Evolutionary conservation across 225 moss, liverwort and hornwort genomes (phyloP), one percentile per base, ranked within the genome.

Genomic region (Pseudisothecium myosuroides): DNA sequence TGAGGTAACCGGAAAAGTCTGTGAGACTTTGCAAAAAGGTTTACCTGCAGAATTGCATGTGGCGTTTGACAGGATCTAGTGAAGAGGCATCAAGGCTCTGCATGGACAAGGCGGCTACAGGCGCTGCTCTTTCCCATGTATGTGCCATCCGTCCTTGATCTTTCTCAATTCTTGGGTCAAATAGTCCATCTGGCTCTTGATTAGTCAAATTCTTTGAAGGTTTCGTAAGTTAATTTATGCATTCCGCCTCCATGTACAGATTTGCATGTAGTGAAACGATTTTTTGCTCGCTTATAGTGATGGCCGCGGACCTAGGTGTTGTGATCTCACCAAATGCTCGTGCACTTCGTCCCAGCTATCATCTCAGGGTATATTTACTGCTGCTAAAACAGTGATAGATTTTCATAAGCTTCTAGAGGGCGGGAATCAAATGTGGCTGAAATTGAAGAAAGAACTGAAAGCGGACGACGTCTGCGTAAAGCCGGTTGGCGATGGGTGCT

Each of bases 401-500:
- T 13, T 89, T 47, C 80, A 88, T 39, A 83, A 93, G 84, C 90
- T 93, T 86, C 41, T 88, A 81, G 81, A 86, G 63, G 59, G 75
- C 22, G 87, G 82, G 66, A 85, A 89, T 87, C 69, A 80, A 86
- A 89, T 93, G 91, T 98, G 98, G 98, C 87, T 85, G 85, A 88
- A 72, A 81, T 60, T 97, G 88, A 92, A 86, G 87, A 82, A 91
- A 52, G 92, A 94, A 24, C 78, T 98, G 88, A 90, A 93, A 90
- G 94, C 97, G 84, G 88, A 86, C 43, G 95, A 93, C 64, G 74
- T 98, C 36, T 96, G 97, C 90, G 96, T 96, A 81, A 98, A 98
- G 89, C 98, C 98, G 88, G 89, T 92, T 76, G 92, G 92, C 83
- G 98, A 98, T 96, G 98, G 98, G 54, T 98, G 98, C 94, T 98